A percentile compares a stretch with the other conserved stretches of the same genome.
Evolutionary conservation across 2,329 filamentous ascomycete genomes (phyloP).

Genomic region (Aspergillus sp.): DNA sequence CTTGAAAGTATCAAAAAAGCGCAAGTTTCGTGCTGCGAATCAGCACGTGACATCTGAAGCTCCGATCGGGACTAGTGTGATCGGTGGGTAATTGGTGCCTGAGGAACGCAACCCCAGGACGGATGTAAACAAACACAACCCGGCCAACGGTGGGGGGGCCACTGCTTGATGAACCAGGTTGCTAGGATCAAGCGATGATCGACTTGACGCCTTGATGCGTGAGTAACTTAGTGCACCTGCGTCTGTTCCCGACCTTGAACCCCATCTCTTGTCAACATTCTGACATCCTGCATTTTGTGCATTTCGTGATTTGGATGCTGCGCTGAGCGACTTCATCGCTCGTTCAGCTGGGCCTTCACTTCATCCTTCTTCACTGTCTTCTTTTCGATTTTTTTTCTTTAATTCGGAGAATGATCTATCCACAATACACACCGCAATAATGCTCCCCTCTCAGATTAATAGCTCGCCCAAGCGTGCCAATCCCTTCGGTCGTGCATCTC

Average conservation of each 20-base stretch:
- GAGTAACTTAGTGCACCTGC: slow-evolving; percentile 1
- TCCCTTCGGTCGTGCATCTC: slow-evolving; percentile 66
- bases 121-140: slow-evolving; percentile 41
- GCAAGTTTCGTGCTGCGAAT: slow-evolving; percentile 18
- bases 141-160: slow-evolving; percentile 7
- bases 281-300: slow-evolving; percentile 4
- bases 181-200: slow-evolving; percentile 2
- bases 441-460: slow-evolving; percentile 58
- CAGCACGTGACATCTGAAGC: slow-evolving; percentile 25
- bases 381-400: slow-evolving; percentile 17
- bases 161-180: slow-evolving; percentile 3
- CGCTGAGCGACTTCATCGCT: slow-evolving; percentile 12
- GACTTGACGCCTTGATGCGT: slow-evolving; percentile 3
- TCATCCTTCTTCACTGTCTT: neutral
- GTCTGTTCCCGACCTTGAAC: slow-evolving; percentile 1
- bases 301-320: slow-evolving; percentile 9
- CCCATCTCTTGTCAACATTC: slow-evolving; percentile 5
- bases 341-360: slow-evolving; percentile 10
- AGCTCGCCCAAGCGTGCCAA: slow-evolving; percentile 75
- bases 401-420: slow-evolving; percentile 30
- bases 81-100: slow-evolving; percentile 27
- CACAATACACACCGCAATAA: slow-evolving; percentile 29
- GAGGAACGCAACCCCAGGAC: slow-evolving; percentile 25
- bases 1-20: slow-evolving; percentile 14
- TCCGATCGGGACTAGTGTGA: slow-evolving; percentile 27